Base-by-base conservation (phyloP, 495 filamentous ascomycete species). In the Penicillium parvum region DNA sequence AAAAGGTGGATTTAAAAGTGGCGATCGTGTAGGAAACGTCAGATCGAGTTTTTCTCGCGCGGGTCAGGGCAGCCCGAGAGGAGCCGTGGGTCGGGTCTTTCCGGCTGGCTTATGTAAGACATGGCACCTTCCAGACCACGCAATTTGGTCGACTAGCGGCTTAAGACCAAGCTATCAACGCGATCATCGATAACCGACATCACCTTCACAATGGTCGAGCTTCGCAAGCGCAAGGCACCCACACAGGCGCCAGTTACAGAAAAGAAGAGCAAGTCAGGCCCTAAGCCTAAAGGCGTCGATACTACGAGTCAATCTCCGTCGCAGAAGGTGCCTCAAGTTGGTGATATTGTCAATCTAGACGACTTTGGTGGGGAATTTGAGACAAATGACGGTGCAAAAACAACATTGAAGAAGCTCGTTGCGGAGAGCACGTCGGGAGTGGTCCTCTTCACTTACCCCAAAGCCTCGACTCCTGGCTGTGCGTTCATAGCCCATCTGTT, bases 391-490 rank as follows among this genome's bases (percentile, higher is more conserved):
- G 89, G 88, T 48, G 63, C 63, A 26, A 87, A 82, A 61, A 88
- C 83, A 9, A 90, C 78, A 1, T 70, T 98, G 37, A 78, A 84
- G 65, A 72, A 73, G 40, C 77, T 98, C 17, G 79, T 96, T 11
- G 84, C 87, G 29, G 76, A 82, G 49, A 91, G 89, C 72, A 83
- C 88, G 66, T 73, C 75, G 36, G 91, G 92, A 15, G 85, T 97
- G 16, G 86, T 95, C 11, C 63, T 98, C 21, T 97, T 98, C 63
- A 95, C 89, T 23, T 98, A 96, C 60, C 92, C 92, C 21, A 95
- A 85, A 72, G 92, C 92, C 45, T 91, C 85, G 8, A 98, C 92
- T 19, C 86, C 86, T 19, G 92, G 94, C 43, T 98, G 92, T 96
- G 83, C 78, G 88, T 78, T 21, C 5, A 4, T 14, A 30, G 16